Conservation (phyloP, 169 alveolate species). For the Eimeria sp. region DNA sequence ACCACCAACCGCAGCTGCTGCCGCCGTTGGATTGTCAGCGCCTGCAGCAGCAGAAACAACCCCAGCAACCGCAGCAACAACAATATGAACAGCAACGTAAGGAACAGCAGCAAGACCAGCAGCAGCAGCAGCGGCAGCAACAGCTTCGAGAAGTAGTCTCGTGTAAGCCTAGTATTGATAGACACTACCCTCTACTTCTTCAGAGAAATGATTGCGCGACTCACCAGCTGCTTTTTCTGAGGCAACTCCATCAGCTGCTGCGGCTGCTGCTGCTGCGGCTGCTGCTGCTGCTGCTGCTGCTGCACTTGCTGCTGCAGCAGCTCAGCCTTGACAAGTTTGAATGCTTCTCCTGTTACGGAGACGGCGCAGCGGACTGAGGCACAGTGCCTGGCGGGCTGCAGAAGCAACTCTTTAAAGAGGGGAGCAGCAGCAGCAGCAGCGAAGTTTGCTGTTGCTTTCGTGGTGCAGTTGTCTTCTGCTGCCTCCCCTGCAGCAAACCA, state of each 20-base stretch:
- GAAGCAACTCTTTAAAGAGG: conserved; percentile 8
- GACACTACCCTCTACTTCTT: too few species aligned
- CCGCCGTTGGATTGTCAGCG: neutral
- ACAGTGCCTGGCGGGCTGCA: conserved; percentile 41
- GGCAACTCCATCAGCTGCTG: neutral
- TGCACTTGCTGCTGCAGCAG: conserved; percentile 39
- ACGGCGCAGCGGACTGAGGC: conserved; percentile 29
- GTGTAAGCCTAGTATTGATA: too few species aligned
- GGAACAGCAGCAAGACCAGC: too few species aligned
- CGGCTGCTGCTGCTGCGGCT: conserved; percentile 9
- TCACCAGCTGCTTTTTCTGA: neutral
- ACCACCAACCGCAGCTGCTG: conserved; percentile 70
- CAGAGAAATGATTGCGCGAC: neutral
- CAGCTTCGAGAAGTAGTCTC: neutral
- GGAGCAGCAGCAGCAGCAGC: neutral
- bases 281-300: conserved; percentile 9
- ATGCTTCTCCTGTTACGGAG: neutral
- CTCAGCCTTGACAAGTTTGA: conserved; percentile 24
- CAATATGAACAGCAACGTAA: neutral
- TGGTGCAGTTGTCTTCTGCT: neutral
- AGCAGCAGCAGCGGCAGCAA: neutral
- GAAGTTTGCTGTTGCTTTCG: neutral
- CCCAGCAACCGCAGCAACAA: neutral
- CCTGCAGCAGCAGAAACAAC: conserved; percentile 22
- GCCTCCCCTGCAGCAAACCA: neutral